phyloP scores from a whole-genome alignment of 148 eudicot genomes.

The Nepenthes mirabilis region DNA sequence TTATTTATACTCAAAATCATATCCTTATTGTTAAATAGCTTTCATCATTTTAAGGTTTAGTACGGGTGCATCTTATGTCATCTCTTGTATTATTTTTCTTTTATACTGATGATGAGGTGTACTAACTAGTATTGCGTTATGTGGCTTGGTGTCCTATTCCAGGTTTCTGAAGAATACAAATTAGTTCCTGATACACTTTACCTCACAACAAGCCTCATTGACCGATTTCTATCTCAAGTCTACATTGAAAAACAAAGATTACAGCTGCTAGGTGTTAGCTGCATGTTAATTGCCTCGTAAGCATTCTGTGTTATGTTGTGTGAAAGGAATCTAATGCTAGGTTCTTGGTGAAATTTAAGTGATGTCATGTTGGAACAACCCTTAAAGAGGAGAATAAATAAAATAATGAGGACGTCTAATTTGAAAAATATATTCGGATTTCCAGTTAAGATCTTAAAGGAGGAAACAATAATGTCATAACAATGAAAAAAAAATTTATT shows the following conservation, averaged over 20 bases:
- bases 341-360: too few relatives aligned
- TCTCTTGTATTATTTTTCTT: not conserved
- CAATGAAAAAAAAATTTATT: too few relatives aligned
- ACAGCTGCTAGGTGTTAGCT: conserved; percentile 83
- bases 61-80: not conserved
- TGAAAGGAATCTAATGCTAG: too few relatives aligned
- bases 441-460: too few relatives aligned
- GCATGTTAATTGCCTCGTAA: conserved; percentile 98
- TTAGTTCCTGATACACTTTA: conserved; percentile 89
- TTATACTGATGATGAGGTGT: not conserved
- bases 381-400: too few relatives aligned
- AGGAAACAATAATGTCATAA: too few relatives aligned
- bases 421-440: too few relatives aligned
- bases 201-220: conserved; percentile 74
- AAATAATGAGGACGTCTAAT: too few relatives aligned
- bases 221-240: conserved; percentile 60
- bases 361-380: too few relatives aligned
- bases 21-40: too few relatives aligned
- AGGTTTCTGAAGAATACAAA: conserved; percentile 84
- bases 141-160: not conserved
- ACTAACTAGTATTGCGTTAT: not conserved
- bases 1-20: too few relatives aligned
- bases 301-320: conserved; percentile 12
- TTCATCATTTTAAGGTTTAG: not conserved
- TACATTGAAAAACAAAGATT: conserved; percentile 71